Conservation (phyloP, 164 flowering plant genomes). For the Magnolia sinica region DNA sequence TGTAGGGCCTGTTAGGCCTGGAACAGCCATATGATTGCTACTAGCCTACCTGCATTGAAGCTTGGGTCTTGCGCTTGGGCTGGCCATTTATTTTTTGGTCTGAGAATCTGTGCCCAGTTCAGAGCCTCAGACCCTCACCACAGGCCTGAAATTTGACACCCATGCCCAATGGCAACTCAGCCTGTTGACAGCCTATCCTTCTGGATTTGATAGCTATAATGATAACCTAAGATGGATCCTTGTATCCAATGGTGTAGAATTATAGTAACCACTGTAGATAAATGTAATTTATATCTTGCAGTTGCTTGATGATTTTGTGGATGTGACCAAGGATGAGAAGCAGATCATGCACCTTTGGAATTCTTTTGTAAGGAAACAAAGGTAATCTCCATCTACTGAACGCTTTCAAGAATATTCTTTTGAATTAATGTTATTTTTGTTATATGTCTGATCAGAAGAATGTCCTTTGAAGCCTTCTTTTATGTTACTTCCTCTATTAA, state of each 20-base stretch:
- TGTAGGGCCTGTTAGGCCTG: neutral
- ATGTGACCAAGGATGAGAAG: conserved; percentile 90
- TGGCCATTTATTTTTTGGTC: neutral
- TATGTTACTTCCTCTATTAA: neutral
- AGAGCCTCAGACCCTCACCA: neutral
- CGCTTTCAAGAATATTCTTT: neutral
- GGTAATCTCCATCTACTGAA: conserved; percentile 31
- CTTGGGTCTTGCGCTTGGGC: neutral
- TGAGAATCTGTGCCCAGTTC: neutral
- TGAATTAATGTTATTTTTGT: neutral
- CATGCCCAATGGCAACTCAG: neutral
- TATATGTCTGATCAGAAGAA: neutral
- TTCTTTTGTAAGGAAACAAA: conserved; percentile 93
- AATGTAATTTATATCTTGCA: conserved; percentile 30
- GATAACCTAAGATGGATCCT: neutral
- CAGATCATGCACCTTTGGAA: conserved; percentile 98
- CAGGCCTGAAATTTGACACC: neutral
- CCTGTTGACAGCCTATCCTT: neutral
- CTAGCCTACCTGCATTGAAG: neutral
- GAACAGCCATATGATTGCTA: neutral
- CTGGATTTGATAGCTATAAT: neutral
- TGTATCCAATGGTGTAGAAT: neutral
- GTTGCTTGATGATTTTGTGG: conserved; percentile 99
- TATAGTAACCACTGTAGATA: neutral
- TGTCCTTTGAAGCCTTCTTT: neutral